These are phyloP conservation scores for Ammopiptanthus mongolicus DNA, from an alignment of 306 rosid species.

Conservation along the genomic window DNA sequence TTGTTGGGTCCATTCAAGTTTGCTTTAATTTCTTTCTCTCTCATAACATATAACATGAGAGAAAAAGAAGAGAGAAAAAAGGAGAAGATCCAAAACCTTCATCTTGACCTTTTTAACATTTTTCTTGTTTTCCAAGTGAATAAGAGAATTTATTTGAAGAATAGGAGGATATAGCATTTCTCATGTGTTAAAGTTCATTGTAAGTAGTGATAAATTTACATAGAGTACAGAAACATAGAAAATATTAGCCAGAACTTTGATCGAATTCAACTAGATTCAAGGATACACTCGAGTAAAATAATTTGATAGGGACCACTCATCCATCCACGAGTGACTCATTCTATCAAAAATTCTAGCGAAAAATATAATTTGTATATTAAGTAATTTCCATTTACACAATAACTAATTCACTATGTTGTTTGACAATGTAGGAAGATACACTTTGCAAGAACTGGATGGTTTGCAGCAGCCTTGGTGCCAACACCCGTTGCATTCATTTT, in stretches of 20 bases:
- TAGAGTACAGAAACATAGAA: neutral
- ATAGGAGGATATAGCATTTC: too few relatives aligned
- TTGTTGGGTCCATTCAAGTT: too few relatives aligned
- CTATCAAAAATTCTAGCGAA: neutral
- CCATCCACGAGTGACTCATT: neutral
- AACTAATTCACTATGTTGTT: neutral
- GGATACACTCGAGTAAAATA: neutral
- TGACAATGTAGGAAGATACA: conserved; percentile 31
- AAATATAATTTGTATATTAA: neutral
- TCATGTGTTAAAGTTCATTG: too few relatives aligned
- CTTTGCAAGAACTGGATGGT: conserved; percentile 58
- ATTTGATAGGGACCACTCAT: neutral
- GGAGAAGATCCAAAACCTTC: too few relatives aligned
- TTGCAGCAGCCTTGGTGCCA: conserved; percentile 40
- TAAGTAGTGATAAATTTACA: too few relatives aligned
- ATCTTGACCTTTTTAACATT: too few relatives aligned
- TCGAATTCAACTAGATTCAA: neutral
- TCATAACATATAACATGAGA: too few relatives aligned
- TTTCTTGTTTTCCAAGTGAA: too few relatives aligned
- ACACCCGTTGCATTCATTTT: conserved; percentile 43
- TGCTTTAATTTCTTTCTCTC: too few relatives aligned
- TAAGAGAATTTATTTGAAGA: too few relatives aligned
- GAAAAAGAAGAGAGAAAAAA: too few relatives aligned
- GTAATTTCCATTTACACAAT: neutral
- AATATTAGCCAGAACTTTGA: neutral